phyloP scores from a whole-genome alignment of 257 asterid genomes.

The Linaria vulgaris region DNA sequence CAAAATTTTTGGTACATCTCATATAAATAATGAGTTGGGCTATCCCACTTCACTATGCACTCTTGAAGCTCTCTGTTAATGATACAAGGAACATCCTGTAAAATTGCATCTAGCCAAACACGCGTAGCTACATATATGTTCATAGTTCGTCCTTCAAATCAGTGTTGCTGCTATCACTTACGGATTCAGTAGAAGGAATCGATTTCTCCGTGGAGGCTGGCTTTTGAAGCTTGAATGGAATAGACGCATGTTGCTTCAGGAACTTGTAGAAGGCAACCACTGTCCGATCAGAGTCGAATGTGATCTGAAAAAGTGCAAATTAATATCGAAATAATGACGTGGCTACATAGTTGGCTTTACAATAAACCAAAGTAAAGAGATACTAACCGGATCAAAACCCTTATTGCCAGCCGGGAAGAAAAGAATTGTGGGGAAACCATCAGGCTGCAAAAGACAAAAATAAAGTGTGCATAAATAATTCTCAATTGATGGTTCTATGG shows the following conservation, averaged over 20 bases:
- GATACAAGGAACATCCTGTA: no score
- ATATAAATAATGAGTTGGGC: no score
- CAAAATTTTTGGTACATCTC: no score
- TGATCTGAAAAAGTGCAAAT: conserved; percentile 43
- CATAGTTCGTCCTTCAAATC: conserved; percentile 73
- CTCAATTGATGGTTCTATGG: conserved; percentile 6
- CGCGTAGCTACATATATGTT: not conserved
- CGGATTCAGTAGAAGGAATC: conserved; percentile 27
- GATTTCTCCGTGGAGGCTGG: conserved; percentile 37
- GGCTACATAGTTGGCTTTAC: conserved; percentile 8
- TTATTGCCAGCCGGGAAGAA: conserved; percentile 98
- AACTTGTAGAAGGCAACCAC: conserved; percentile 91
- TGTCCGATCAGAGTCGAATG: conserved; percentile 75
- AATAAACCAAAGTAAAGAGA: conserved; percentile 9
- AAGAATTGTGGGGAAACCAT: conserved; percentile 92
- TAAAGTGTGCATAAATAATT: conserved; percentile 5
- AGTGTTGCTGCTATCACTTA: conserved; percentile 31
- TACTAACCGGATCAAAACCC: conserved; percentile 92
- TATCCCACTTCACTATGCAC: no score
- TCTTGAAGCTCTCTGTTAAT: no score
- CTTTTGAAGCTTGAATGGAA: conserved; percentile 86
- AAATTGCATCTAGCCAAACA: no score
- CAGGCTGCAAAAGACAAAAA: conserved; percentile 51
- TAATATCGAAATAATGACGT: not conserved
- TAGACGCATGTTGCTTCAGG: conserved; percentile 86